Evolutionary conservation across 176 grass and related monocot genomes (phyloP).

Genomic region (Tillandsia leiboldiana): DNA sequence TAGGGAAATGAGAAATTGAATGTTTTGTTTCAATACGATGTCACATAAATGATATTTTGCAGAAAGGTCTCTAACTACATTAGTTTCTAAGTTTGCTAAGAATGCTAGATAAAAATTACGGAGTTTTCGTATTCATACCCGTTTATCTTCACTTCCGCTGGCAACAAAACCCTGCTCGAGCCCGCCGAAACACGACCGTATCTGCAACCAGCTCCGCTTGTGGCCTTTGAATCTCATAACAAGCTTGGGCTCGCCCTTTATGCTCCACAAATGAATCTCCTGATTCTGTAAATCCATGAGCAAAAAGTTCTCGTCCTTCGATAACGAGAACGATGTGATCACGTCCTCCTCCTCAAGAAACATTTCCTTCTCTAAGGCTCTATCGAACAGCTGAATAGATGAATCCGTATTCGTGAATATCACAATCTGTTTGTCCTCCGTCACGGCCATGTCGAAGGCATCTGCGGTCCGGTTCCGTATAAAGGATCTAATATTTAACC

Average conservation of each 20-base stretch:
- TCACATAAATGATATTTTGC: too few species aligned
- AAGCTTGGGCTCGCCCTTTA: constrained; percentile 52
- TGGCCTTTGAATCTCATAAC: constrained; percentile 60
- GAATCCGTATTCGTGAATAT: constrained; percentile 47
- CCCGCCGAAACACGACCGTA: constrained; percentile 96
- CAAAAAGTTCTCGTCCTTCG: constrained; percentile 70
- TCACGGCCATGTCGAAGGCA: constrained; percentile 24
- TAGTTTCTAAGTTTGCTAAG: too few species aligned
- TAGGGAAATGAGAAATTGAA: neutral
- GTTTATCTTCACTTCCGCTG: constrained; percentile 91
- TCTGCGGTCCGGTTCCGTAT: too few species aligned
- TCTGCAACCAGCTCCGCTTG: constrained; percentile 59
- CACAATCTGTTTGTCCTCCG: constrained; percentile 52
- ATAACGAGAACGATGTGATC: constrained; percentile 80
- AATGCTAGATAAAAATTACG: too few species aligned
- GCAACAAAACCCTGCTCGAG: constrained; percentile 79
- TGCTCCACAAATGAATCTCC: constrained; percentile 89
- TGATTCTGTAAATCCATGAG: constrained; percentile 57
- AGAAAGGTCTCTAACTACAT: too few species aligned
- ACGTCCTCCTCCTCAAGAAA: constrained; percentile 52
- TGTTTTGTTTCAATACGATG: too few species aligned
- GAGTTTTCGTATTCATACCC: constrained; percentile 28
- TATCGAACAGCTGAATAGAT: constrained; percentile 53
- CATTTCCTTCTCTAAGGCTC: constrained; percentile 51
- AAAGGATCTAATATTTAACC: too few species aligned